A percentile compares a stretch with the other conserved stretches of the same genome.
phyloP scores from a whole-genome alignment of 2,329 filamentous ascomycete species.

The Verticillium zaregamsianum region DNA sequence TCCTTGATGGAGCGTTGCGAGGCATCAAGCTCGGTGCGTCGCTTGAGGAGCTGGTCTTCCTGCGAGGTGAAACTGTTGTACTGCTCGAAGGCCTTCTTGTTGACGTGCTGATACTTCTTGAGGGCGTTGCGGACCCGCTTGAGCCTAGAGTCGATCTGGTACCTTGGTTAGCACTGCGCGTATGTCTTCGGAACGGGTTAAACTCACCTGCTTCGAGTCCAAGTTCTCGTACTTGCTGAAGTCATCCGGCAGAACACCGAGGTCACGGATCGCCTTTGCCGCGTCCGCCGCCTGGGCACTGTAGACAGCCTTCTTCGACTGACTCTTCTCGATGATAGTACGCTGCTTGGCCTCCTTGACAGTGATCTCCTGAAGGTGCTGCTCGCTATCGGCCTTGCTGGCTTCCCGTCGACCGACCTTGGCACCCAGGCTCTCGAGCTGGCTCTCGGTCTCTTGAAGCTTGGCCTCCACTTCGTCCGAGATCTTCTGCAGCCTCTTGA shows the following conservation, averaged over 20 bases:
- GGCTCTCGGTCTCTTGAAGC: slow-evolving; percentile 69
- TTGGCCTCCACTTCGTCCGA: slow-evolving; percentile 64
- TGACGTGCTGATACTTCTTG: slow-evolving; percentile 97
- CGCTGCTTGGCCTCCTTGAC: slow-evolving; percentile 79
- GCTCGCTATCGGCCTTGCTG: slow-evolving; percentile 60
- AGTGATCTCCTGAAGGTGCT: slow-evolving; percentile 71
- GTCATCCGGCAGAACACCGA: slow-evolving; percentile 90
- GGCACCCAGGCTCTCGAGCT: slow-evolving; percentile 52
- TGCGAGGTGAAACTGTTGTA: slow-evolving; percentile 96
- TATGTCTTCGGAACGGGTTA: background rate
- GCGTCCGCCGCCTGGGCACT: slow-evolving; percentile 75
- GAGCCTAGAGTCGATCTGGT: slow-evolving; percentile 59
- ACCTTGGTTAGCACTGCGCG: slow-evolving; percentile 12
- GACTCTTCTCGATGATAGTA: slow-evolving; percentile 85
- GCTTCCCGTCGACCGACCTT: slow-evolving; percentile 53
- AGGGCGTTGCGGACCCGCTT: slow-evolving; percentile 89
- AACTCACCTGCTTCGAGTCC: slow-evolving; percentile 68
- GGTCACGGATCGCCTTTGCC: slow-evolving; percentile 82
- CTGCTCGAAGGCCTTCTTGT: slow-evolving; percentile 99
- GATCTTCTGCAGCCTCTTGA: slow-evolving; percentile 70
- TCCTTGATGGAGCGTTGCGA: slow-evolving; percentile 87
- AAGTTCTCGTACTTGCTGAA: slow-evolving; percentile 87
- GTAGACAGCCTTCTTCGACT: slow-evolving; percentile 80
- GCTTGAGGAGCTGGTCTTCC: slow-evolving; percentile 79
- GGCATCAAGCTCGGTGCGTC: slow-evolving; percentile 80